phyloP scores from a whole-genome alignment of 192 early-diverging fungal species.

The Radiomyces spectabilis region DNA sequence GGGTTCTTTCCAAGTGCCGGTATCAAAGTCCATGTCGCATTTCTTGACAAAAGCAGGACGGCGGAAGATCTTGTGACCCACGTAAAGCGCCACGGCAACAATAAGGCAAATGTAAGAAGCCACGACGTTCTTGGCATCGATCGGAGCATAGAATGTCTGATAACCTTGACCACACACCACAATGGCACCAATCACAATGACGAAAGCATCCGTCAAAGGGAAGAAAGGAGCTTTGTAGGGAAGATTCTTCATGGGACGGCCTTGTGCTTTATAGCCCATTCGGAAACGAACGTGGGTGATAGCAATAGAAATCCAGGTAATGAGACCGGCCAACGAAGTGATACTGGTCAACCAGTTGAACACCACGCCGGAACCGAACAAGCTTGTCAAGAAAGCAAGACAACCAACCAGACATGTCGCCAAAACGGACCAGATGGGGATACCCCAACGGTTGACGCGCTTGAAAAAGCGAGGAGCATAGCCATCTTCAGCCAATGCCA shows the following conservation, averaged over 20 bases:
- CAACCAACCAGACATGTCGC: slow-evolving; percentile 61
- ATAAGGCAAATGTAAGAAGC: slow-evolving; percentile 56
- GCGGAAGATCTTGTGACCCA: slow-evolving; percentile 40
- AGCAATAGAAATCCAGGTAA: slow-evolving; percentile 80
- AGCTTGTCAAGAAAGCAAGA: slow-evolving; percentile 51
- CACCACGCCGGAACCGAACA: slow-evolving; percentile 61
- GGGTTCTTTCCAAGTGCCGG: slow-evolving; percentile 27
- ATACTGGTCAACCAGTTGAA: slow-evolving; percentile 61
- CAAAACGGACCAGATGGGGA: slow-evolving; percentile 52
- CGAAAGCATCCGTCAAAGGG: slow-evolving; percentile 65
- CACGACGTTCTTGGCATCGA: slow-evolving; percentile 43
- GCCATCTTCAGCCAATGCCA: slow-evolving; percentile 66
- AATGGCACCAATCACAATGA: slow-evolving; percentile 53
- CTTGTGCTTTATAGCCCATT: slow-evolving; percentile 65
- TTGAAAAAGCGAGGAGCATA: slow-evolving; percentile 67
- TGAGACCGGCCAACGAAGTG: slow-evolving; percentile 69
- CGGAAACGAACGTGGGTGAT: slow-evolving; percentile 82
- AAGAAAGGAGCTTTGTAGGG: slow-evolving; percentile 72
- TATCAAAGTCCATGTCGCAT: slow-evolving; percentile 55
- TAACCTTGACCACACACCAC: slow-evolving; percentile 54
- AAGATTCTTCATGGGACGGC: slow-evolving; percentile 50
- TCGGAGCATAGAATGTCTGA: slow-evolving; percentile 43
- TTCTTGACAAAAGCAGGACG: slow-evolving; percentile 44
- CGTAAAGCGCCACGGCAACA: slow-evolving; percentile 54
- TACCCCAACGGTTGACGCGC: slow-evolving; percentile 50